Percentiles rank a stretch among this genome's conserved stretches.
Evolutionary conservation across 2,329 filamentous ascomycete genomes (phyloP).

Genomic region (Fusarium pseudograminearum): DNA sequence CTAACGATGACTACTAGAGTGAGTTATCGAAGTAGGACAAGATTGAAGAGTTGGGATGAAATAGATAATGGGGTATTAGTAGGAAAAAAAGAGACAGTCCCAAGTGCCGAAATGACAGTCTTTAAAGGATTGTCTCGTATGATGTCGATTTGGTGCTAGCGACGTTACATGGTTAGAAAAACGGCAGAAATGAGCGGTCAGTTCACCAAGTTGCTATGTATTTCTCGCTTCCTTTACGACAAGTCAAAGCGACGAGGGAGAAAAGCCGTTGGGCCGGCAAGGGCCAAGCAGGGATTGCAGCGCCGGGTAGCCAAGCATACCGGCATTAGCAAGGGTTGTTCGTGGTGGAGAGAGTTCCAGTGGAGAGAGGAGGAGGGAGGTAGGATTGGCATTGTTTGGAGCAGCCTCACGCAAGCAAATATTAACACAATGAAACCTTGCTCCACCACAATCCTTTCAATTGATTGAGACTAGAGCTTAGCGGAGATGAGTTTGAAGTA

Average conservation of each 20-base stretch:
- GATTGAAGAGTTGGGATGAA: not conserved
- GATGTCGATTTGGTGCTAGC: conserved; percentile 18
- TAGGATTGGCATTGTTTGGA: not conserved
- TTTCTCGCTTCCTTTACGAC: conserved; percentile 14
- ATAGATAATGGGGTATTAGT: not conserved
- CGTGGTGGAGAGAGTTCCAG: not conserved
- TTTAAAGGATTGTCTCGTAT: conserved; percentile 22
- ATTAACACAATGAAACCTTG: conserved; percentile 11
- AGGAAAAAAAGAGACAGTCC: not conserved
- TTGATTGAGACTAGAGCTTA: not conserved
- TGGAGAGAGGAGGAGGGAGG: not conserved
- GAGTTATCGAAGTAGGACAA: not conserved
- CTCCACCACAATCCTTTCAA: conserved; percentile 10
- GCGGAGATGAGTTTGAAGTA: not conserved
- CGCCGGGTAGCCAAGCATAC: conserved; percentile 6
- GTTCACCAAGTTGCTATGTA: not conserved
- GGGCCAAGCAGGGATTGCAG: not conserved
- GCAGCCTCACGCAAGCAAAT: conserved; percentile 12
- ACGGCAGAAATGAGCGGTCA: conserved; percentile 35
- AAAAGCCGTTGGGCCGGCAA: conserved; percentile 24
- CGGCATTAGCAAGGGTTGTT: conserved; percentile 7
- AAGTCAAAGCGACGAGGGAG: conserved; percentile 8
- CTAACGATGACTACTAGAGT: not conserved
- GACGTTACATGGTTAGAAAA: conserved; percentile 26
- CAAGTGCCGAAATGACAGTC: conserved; percentile 20